Evolutionary conservation across 805 yeast genomes (phyloP).

Genomic region (Metschnikowia kunwiensis): DNA sequence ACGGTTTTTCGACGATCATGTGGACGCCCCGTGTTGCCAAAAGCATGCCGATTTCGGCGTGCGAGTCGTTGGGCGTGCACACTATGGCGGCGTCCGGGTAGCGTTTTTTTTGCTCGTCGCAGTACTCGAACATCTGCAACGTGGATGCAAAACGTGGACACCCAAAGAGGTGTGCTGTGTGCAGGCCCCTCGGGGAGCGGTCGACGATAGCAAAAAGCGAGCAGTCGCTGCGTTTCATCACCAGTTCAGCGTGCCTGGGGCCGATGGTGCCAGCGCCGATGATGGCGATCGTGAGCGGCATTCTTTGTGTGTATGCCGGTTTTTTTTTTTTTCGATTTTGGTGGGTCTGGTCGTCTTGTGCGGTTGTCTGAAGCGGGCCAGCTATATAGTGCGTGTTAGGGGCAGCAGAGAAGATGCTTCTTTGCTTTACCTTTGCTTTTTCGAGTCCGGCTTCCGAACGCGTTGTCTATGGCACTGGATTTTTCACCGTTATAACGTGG

Average conservation of each 20-base stretch:
- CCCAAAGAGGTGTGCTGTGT: conserved; percentile 18
- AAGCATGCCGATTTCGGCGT: conserved; percentile 31
- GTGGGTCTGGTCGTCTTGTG: background rate
- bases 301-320: no score
- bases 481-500: no score
- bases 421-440: no score
- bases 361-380: background rate
- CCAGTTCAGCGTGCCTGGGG: conserved; percentile 27
- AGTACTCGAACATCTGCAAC: conserved; percentile 20
- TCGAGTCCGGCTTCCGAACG: no score
- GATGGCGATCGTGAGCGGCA: conserved; percentile 14
- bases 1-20: conserved; percentile 40
- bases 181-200: conserved; percentile 23
- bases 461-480: no score
- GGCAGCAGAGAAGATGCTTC: no score
- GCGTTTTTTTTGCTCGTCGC: conserved; percentile 15
- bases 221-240: conserved; percentile 20
- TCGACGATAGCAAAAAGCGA: conserved; percentile 26
- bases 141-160: conserved; percentile 21
- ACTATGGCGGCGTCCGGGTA: conserved; percentile 41
- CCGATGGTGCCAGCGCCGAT: conserved; percentile 30
- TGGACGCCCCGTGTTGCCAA: conserved; percentile 37
- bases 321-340: no score
- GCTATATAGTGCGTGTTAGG: no score
- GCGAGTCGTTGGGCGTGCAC: conserved; percentile 43